Percentiles rank a stretch among this genome's conserved stretches.
Evolutionary conservation across 2,329 filamentous ascomycete genomes (phyloP).

Genomic region (Nothopassalora personata): DNA sequence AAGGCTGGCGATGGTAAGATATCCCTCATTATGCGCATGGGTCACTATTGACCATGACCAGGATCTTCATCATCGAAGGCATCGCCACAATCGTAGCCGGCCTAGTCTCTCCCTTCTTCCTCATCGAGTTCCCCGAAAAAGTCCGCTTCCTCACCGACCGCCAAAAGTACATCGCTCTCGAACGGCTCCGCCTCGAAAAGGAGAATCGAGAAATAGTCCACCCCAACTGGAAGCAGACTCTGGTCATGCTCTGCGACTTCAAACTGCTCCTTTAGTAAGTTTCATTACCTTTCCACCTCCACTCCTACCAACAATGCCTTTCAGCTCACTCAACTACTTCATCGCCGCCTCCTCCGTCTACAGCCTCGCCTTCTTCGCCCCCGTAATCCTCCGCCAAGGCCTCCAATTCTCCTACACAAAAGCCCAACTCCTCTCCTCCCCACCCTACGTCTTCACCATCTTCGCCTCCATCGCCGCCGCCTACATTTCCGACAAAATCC

Average conservation of each 20-base stretch:
- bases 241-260: conserved; percentile 29
- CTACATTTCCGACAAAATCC: conserved; percentile 63
- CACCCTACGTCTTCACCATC: conserved; percentile 61
- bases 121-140: conserved; percentile 39
- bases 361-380: conserved; percentile 71
- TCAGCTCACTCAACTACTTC: conserved; percentile 28
- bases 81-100: conserved; percentile 37
- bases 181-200: conserved; percentile 29
- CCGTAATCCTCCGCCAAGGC: conserved; percentile 60
- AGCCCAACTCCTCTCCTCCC: conserved; percentile 66
- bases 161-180: conserved; percentile 32
- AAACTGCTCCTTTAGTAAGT: conserved; percentile 29
- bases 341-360: conserved; percentile 51
- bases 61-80: conserved; percentile 38
- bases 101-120: conserved; percentile 36
- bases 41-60: not conserved
- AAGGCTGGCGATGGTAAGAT: conserved; percentile 30
- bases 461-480: conserved; percentile 57
- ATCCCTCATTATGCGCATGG: not conserved
- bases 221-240: conserved; percentile 22
- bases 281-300: not conserved
- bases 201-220: conserved; percentile 23
- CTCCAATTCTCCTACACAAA: conserved; percentile 61
- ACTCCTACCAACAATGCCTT: not conserved
- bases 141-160: conserved; percentile 28